Evolutionary conservation across 768 basidiomycete species (phyloP).

Genomic region (Lactarius sp.): DNA sequence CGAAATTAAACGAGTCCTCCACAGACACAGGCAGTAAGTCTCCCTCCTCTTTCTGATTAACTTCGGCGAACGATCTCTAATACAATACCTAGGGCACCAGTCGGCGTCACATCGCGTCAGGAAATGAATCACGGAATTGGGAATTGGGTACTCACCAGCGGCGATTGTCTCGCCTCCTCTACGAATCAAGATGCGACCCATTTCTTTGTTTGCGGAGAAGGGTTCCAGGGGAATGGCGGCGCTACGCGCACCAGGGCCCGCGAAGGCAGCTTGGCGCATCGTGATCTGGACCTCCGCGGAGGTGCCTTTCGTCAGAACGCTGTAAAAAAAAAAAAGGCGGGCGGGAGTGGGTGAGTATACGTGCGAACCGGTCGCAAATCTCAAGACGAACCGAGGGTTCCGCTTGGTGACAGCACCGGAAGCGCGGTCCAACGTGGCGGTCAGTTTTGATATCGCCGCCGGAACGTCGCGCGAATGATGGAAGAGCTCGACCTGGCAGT

Average conservation of each 20-base stretch:
- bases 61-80: slow-evolving; percentile 13
- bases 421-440: slow-evolving; percentile 73
- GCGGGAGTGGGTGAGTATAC: too few relatives aligned
- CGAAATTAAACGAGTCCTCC: not conserved
- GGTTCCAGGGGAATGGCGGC: slow-evolving; percentile 81
- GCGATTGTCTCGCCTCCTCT: slow-evolving; percentile 92
- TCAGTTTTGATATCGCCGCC: slow-evolving; percentile 76
- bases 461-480: slow-evolving; percentile 93
- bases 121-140: not conserved
- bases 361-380: not conserved
- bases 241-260: slow-evolving; percentile 41
- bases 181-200: slow-evolving; percentile 88
- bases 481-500: slow-evolving; percentile 75
- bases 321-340: too few relatives aligned
- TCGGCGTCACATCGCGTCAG: not conserved
- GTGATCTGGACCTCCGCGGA: slow-evolving; percentile 86
- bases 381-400: slow-evolving; percentile 65
- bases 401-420: slow-evolving; percentile 67
- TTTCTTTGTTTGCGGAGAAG: slow-evolving; percentile 86
- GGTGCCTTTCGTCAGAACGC: slow-evolving; percentile 77
- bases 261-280: slow-evolving; percentile 52
- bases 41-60: not conserved
- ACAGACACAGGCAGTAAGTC: not conserved
- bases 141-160: slow-evolving; percentile 53
- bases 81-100: slow-evolving; percentile 11